phyloP scores from a whole-genome alignment of 257 asterid species.

The Lycium ferocissimum region DNA sequence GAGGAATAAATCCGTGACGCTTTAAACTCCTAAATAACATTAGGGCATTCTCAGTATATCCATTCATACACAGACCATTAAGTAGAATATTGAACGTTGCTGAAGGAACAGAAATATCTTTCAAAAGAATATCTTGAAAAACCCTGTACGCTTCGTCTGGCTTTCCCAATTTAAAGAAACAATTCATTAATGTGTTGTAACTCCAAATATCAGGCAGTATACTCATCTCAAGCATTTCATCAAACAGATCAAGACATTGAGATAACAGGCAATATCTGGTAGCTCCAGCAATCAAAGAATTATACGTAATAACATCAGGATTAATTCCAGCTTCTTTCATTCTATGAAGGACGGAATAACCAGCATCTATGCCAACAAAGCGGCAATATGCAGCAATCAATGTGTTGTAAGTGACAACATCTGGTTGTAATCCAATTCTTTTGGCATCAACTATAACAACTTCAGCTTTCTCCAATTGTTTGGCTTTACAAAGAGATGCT shows the following conservation, averaged over 20 bases:
- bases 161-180: slow-evolving; percentile 6
- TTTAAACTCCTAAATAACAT: slow-evolving; percentile 10
- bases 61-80: neutral
- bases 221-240: slow-evolving; percentile 22
- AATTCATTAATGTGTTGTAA: slow-evolving; percentile 27
- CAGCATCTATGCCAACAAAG: slow-evolving; percentile 25
- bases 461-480: slow-evolving; percentile 27
- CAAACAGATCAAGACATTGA: slow-evolving; percentile 22
- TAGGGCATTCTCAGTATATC: slow-evolving; percentile 4
- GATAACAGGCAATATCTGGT: slow-evolving; percentile 1
- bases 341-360: slow-evolving; percentile 7
- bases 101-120: slow-evolving; percentile 9
- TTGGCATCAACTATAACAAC: neutral
- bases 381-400: slow-evolving; percentile 29
- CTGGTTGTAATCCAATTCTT: slow-evolving; percentile 7
- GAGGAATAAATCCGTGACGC: slow-evolving; percentile 17
- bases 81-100: neutral
- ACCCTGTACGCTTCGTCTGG: slow-evolving; percentile 23
- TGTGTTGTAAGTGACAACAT: slow-evolving; percentile 30
- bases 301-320: slow-evolving; percentile 21
- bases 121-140: slow-evolving; percentile 19
- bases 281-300: slow-evolving; percentile 25
- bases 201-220: slow-evolving; percentile 27
- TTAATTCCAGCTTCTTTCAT: slow-evolving; percentile 7
- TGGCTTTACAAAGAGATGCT: slow-evolving; percentile 22